Conservation (phyloP, 176 grass and related monocot genomes). For the Oryza glaberrima region DNA sequence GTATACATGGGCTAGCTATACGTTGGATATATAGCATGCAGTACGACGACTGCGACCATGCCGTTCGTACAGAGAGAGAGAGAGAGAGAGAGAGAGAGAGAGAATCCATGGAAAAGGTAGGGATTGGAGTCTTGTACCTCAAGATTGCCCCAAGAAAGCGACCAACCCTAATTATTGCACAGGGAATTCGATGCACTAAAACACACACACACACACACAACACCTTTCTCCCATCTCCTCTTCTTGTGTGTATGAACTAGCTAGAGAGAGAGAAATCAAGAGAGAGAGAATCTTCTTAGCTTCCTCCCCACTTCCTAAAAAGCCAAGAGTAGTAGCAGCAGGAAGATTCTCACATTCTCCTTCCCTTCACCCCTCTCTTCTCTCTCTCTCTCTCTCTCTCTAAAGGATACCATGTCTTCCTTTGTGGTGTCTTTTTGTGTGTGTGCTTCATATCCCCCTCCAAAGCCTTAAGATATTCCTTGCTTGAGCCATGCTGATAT, state of each 20-base stretch:
- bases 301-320: slow-evolving; percentile 93
- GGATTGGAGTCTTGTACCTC: slow-evolving; percentile 94
- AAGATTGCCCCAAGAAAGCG: slow-evolving; percentile 95
- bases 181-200: slow-evolving; percentile 92
- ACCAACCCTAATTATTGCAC: slow-evolving; percentile 93
- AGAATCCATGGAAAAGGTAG: slow-evolving; percentile 66
- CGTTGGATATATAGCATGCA: neutral
- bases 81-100: slow-evolving; percentile 29
- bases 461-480: slow-evolving; percentile 81
- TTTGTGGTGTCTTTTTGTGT: slow-evolving; percentile 49
- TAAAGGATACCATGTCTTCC: slow-evolving; percentile 48
- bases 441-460: slow-evolving; percentile 45
- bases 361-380: neutral
- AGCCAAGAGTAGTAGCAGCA: slow-evolving; percentile 66
- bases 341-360: slow-evolving; percentile 70
- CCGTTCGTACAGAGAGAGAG: slow-evolving; percentile 24
- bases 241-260: neutral
- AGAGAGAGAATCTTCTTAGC: slow-evolving; percentile 84
- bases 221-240: slow-evolving; percentile 22
- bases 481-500: slow-evolving; percentile 59
- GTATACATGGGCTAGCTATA: neutral
- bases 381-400: slow-evolving; percentile 19
- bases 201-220: slow-evolving; percentile 37
- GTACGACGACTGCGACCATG: neutral
- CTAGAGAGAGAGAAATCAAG: slow-evolving; percentile 24